These are phyloP conservation scores for Stellera chamaejasme DNA, from an alignment of 345 rosid species.

Conservation along the genomic window DNA sequence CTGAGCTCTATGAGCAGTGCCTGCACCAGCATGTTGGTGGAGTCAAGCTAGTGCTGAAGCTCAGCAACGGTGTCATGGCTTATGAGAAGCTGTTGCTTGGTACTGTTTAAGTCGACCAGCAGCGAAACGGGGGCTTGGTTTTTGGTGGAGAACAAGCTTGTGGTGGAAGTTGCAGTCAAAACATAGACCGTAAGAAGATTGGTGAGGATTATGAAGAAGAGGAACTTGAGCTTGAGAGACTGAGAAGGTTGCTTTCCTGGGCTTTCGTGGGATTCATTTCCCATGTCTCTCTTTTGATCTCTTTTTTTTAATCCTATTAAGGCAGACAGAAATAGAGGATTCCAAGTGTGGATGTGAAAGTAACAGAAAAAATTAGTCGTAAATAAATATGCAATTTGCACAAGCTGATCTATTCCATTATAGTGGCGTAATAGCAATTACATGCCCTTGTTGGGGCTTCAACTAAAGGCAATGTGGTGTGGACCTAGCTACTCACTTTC, in stretches of 20 bases:
- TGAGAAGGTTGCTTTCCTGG: conserved; percentile 19
- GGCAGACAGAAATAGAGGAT: too few relatives aligned
- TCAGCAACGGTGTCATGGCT: conserved; percentile 20
- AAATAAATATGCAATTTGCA: too few relatives aligned
- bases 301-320: too few relatives aligned
- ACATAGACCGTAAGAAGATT: conserved; percentile 36
- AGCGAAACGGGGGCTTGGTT: conserved; percentile 8
- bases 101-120: conserved; percentile 21
- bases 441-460: too few relatives aligned
- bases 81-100: conserved; percentile 24
- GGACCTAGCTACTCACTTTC: too few relatives aligned
- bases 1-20: conserved; percentile 22
- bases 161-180: conserved; percentile 18
- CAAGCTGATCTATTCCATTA: too few relatives aligned
- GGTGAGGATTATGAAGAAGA: conserved; percentile 24
- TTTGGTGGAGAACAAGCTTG: neutral
- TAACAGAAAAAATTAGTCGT: too few relatives aligned
- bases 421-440: too few relatives aligned
- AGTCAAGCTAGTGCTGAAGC: conserved; percentile 26
- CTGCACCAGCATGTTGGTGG: conserved; percentile 27
- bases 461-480: too few relatives aligned
- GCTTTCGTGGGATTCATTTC: conserved; percentile 9
- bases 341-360: too few relatives aligned
- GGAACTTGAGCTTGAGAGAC: conserved; percentile 25
- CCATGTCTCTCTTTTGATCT: conserved; percentile 8